Evolutionary conservation across 2,329 filamentous ascomycete genomes (phyloP), one percentile per base, ranked within the genome.

Genomic region (Tolypocladium sp.): DNA sequence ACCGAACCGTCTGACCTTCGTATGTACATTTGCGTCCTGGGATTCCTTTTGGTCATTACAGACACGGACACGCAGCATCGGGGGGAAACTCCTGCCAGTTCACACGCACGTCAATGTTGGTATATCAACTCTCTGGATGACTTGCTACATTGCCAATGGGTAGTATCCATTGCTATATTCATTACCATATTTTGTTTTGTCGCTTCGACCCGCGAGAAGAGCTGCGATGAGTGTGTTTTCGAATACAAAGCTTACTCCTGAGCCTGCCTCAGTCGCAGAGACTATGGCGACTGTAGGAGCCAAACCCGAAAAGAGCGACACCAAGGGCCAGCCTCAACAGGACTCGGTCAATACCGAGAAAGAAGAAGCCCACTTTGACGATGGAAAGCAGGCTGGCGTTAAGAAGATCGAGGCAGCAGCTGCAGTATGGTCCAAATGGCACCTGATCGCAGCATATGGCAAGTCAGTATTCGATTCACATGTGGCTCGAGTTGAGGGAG

Each of bases 391-490:
- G 65, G 67, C 69, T 17, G 78, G 78, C 65, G 76, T 80, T 15
- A 72, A 75, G 63, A 76, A 75, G 60, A 73, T 79, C 25, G 76
- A 79, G 64, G 78, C 77, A 17, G 73, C 74, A 7, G 74, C 78
- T 38, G 15, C 55, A 15, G 54, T 61, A 3, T 57, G 59, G 61
- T 75, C 75, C 49, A 73, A 76, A 38, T 79, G 77, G 40, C 67
- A 76, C 56, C 68, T 80, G 13, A 71, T 76, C 30, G 33, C 69
- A 1, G 74, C 77, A 37, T 80, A 79, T 58, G 42, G 68, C 49
- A 68, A 77, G 77, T 79, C 67, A 63, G 75, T 69, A 22, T 17
- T 51, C 37, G 15, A 12, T 2, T 20, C 15, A 17, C 2, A 7
- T 20, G 8, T 20, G 46, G n/a, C 13, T 15, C 12, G 1, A 7